Evolutionary conservation across 192 early-diverging fungal genomes (phyloP), one percentile per base, ranked within the genome.

Genomic region (Coemansia sp.): DNA sequence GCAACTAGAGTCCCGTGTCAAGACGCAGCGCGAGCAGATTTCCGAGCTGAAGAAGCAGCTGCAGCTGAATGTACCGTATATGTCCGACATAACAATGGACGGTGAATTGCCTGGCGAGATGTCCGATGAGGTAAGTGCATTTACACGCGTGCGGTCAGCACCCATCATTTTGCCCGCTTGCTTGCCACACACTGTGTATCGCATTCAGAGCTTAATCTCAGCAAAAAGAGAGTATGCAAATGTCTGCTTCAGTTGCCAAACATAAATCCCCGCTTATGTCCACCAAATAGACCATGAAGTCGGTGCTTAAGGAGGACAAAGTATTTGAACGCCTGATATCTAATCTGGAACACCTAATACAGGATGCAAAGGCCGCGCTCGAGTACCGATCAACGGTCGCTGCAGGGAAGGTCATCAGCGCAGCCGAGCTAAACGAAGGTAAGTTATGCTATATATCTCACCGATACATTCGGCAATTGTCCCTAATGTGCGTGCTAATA

Each of bases 321-420:
- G 72, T 70, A 55, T 79, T 73, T 79, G 76, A 79, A 73, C 76
- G 76, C 76, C 76, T 79, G 76, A 69, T 79, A 55, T 79, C 69
- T 72, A 79, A 79, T 73, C 63, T 79, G 71, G 76, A 79, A 66
- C 76, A 70, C 62, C 68, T 79, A 64, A 79, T 79, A 79, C 76
- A 79, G 76, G 76, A 79, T 70, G 71, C 76, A 19, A 79, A 73
- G 71, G 55, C 59, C 53, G 76, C 76, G 23, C 66, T 79, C 68
- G 76, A 73, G 67, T 79, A 79, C 67, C 71, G 76, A 56, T 79
- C 76, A 64, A 73, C 68, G 8, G 65, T 73, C 53, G 68, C 67
- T 6, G 76, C 76, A 55, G 76, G 76, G 67, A 79, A 79, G 72
- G 76, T 79, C 35, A 79, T 79, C 61, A 79, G 67, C 65, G 70